Base-by-base conservation (phyloP, 345 rosid species). In the Salix koriyanagi region DNA sequence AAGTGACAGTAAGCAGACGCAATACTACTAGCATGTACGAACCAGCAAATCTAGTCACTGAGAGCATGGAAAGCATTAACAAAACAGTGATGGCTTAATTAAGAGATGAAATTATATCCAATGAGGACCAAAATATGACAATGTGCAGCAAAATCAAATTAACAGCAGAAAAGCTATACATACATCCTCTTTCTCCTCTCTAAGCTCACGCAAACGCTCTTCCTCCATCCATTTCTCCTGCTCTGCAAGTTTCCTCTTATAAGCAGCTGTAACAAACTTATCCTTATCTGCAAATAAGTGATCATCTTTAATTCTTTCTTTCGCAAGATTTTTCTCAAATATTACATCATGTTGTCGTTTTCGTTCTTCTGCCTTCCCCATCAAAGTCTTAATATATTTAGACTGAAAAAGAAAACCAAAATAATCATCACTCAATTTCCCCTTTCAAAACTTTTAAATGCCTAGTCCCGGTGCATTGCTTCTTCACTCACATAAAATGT, bases 171-270 rank as follows among this genome's bases (percentile, higher is more conserved):
- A 21, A 32, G 48, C 26, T 75, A 7, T 32, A 84, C 95, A 78
- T 89, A 92, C 99, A 85, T 91, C 99, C 11, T 94, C 99, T 84
- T 83, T 93, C 83, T 91, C 97, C 83, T 96, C 98, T 34, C 72
- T 85, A 75, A 91, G 88, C 73, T 92, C 85, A 41, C 95, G 97
- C 67, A 89, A 10, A 19, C 88, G 88, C 72, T 92, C 94, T 84
- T 94, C 92, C 12, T 81, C 91, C 81, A 83, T 79, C 97, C 97
- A 96, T 83, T 87, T 88, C n/a, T 87, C 86, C 78, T 89, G 95
- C 77, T 94, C 98, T 50, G 90, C 98, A 30, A 94, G 99, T 79
- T 94, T 92, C 85, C 77, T 91, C 79, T 88, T 94, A 80, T 90
- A 96, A 0, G 95, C 91, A 69, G 88, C 85, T 5, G 97, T 92